These are phyloP conservation scores for Emergomyces africanus DNA, from an alignment of 2,329 filamentous ascomycete genomes.

Conservation along the genomic window DNA sequence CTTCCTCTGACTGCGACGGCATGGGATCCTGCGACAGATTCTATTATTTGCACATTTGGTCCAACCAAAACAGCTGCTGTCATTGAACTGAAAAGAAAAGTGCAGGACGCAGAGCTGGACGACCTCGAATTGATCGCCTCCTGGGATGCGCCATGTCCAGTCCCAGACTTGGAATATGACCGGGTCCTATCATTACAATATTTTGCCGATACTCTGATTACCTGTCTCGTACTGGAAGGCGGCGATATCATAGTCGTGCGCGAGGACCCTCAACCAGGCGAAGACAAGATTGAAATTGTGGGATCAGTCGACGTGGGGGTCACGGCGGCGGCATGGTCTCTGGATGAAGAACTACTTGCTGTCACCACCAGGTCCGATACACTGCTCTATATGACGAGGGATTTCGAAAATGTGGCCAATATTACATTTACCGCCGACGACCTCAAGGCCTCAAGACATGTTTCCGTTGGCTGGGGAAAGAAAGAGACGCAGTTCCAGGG, in stretches of 20 bases:
- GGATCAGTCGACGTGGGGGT: slow-evolving; percentile 91
- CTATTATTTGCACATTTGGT: slow-evolving; percentile 72
- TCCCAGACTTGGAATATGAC: slow-evolving; percentile 63
- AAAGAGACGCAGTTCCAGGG: slow-evolving; percentile 97
- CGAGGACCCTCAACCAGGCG: slow-evolving; percentile 52
- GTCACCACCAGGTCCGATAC: slow-evolving; percentile 70
- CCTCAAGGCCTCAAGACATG: slow-evolving; percentile 78
- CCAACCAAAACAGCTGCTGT: slow-evolving; percentile 56
- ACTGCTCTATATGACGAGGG: slow-evolving; percentile 81
- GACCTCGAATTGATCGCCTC: slow-evolving; percentile 51
- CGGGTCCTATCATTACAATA: slow-evolving; percentile 68
- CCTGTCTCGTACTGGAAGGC: slow-evolving; percentile 73
- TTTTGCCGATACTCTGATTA: slow-evolving; percentile 65
- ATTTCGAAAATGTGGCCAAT: slow-evolving; percentile 74
- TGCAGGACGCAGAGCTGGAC: slow-evolving; percentile 24
- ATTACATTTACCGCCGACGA: slow-evolving; percentile 61
- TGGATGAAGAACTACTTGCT: slow-evolving; percentile 81
- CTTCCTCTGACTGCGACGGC: slow-evolving; percentile 60
- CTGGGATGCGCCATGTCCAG: slow-evolving; percentile 78
- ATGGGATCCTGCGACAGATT: slow-evolving; percentile 72
- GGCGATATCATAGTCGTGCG: slow-evolving; percentile 82
- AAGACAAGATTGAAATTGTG: slow-evolving; percentile 84
- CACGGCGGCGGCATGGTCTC: slow-evolving; percentile 79
- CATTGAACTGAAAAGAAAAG: slow-evolving; percentile 56
- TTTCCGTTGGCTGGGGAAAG: slow-evolving; percentile 97